phyloP scores from a whole-genome alignment of 805 yeast genomes.

The Ogataea glucozyma region DNA sequence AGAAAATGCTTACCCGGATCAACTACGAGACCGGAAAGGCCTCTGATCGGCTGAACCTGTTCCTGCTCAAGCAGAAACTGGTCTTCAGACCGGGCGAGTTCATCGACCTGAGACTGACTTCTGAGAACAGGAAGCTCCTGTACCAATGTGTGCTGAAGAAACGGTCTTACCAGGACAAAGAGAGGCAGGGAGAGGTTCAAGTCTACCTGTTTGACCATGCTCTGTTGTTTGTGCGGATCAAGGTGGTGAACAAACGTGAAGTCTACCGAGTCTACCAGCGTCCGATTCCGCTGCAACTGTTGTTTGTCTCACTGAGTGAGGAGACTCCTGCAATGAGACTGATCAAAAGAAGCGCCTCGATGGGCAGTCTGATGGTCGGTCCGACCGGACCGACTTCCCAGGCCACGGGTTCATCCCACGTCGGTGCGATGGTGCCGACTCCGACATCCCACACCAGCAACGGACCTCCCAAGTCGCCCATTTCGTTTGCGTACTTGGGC shows the following conservation, averaged over 20 bases:
- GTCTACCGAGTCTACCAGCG: conserved; percentile 88
- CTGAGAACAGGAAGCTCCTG: conserved; percentile 76
- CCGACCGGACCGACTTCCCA: too few relatives aligned
- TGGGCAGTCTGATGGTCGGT: conserved; percentile 33
- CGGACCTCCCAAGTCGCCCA: conserved; percentile 49
- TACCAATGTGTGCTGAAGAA: conserved; percentile 77
- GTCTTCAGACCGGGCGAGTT: conserved; percentile 80
- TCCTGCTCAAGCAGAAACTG: conserved; percentile 81
- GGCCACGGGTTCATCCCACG: too few relatives aligned
- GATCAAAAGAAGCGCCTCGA: conserved; percentile 42
- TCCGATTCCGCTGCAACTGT: conserved; percentile 78
- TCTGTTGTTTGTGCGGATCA: conserved; percentile 78
- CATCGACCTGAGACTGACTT: conserved; percentile 80
- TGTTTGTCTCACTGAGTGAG: conserved; percentile 74
- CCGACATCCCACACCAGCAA: too few relatives aligned
- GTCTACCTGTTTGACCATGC: conserved; percentile 88
- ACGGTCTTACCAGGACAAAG: conserved; percentile 68
- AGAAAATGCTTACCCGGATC: conserved; percentile 72
- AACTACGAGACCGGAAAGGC: conserved; percentile 91
- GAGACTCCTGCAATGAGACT: conserved; percentile 67
- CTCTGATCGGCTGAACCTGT: conserved; percentile 86
- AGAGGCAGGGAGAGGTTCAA: conserved; percentile 75
- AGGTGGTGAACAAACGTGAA: conserved; percentile 85
- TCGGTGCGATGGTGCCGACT: too few relatives aligned
- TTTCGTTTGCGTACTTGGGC: conserved; percentile 55